Base-by-base conservation (phyloP, 805 yeast genomes). In the Saccharomycopsis javanensis region DNA sequence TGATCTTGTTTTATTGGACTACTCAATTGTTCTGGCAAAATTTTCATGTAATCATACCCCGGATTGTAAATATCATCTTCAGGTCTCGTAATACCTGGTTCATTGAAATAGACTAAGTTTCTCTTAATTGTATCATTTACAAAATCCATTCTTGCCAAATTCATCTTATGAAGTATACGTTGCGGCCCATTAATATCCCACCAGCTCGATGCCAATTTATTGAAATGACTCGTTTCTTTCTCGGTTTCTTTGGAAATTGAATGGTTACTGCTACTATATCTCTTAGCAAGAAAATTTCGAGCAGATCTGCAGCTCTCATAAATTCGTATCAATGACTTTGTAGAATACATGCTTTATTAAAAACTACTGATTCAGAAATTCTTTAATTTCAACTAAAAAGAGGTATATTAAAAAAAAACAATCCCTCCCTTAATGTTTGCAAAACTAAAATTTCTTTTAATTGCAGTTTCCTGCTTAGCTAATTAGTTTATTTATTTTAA, bases 151-250 rank as follows among this genome's bases (percentile, higher is more conserved):
- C 99, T 74, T 55, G 88, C 75, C 53, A 88, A 74, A 68, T 94
- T 94, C 99, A 94, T 92, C 71, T 90, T 87, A 71, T 94, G 98
- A 48, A 94, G 77, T 56, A 94, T 88, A 42, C 99, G 74, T 68
- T 94, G 98, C 1, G 97, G 86, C 0, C 99, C 99, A 62, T 83
- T 72, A 13, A 87, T 82, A 64, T 94, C 96, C 99, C 99, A 94
- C 99, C 99, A 94, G n/a, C 88, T 71, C n/a, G 85, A 75, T 0
- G 99, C 99, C 50, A 94, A 75, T 34, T 84, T 80, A 64, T 87
- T 82, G 71, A 94, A 94, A 69, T 94, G 98, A 8, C 78, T 71
- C 68, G 84, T 75, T 67, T 92, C 98, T 5, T 82, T 81, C 16
- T 45, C 51, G 20, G 51, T 38, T 30, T 38, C 51, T 23, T n/a